Percentiles rank a stretch among this genome's conserved stretches.
phyloP scores from a whole-genome alignment of 345 rosid species.

The Dipteronia sinensis region DNA sequence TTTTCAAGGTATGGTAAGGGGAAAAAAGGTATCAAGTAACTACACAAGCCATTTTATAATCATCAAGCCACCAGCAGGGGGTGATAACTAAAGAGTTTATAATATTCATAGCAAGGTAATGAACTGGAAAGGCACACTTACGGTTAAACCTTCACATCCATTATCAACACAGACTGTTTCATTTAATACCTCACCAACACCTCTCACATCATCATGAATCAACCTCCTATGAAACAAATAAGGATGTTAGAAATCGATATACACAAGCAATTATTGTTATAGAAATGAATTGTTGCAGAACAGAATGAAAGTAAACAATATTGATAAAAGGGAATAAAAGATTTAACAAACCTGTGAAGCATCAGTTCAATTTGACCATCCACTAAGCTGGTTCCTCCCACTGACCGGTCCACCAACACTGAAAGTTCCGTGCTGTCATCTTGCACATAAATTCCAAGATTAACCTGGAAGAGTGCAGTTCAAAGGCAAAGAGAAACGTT shows the following conservation, averaged over 20 bases:
- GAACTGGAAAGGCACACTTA: slow-evolving; percentile 40
- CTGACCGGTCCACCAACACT: slow-evolving; percentile 84
- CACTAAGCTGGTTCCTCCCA: slow-evolving; percentile 81
- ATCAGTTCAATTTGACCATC: slow-evolving; percentile 92
- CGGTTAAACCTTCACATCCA: slow-evolving; percentile 89
- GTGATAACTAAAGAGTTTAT: neutral
- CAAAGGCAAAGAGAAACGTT: slow-evolving; percentile 16
- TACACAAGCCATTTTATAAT: neutral
- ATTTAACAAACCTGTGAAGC: slow-evolving; percentile 75
- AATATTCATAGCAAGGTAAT: slow-evolving; percentile 1
- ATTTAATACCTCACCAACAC: slow-evolving; percentile 88
- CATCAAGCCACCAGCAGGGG: neutral
- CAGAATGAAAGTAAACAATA: neutral
- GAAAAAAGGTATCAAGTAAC: neutral
- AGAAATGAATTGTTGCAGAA: slow-evolving; percentile 1
- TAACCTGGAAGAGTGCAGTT: slow-evolving; percentile 49
- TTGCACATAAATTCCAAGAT: slow-evolving; percentile 81
- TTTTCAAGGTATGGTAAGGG: neutral
- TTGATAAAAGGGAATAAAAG: neutral
- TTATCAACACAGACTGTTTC: slow-evolving; percentile 76
- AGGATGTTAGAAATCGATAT: slow-evolving; percentile 3
- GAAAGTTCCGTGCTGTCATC: slow-evolving; percentile 74
- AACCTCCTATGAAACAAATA: slow-evolving; percentile 57
- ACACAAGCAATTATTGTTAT: slow-evolving; percentile 7
- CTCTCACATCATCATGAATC: slow-evolving; percentile 80